These are phyloP conservation scores for Yarrowia sp. DNA, from an alignment of 805 yeast species.

Conservation along the genomic window DNA sequence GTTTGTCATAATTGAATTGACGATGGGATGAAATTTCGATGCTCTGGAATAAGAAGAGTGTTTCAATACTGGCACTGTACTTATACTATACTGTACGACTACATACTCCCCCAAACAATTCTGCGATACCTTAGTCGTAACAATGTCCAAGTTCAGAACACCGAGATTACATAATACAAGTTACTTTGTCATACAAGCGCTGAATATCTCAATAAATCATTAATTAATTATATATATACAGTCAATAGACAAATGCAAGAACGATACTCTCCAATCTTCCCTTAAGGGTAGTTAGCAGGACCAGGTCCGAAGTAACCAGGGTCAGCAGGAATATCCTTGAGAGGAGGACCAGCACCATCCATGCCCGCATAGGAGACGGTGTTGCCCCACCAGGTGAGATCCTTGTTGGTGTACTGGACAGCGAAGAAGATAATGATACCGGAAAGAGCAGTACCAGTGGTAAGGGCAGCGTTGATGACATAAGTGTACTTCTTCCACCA, in stretches of 20 bases:
- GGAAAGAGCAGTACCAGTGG: conserved; percentile 52
- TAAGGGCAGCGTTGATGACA: conserved; percentile 48
- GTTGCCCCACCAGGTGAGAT: conserved; percentile 53
- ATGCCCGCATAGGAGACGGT: conserved; percentile 35
- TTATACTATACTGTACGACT: too few species aligned
- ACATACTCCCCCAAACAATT: too few species aligned
- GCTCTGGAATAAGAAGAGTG: too few species aligned
- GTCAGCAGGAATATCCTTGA: conserved; percentile 26
- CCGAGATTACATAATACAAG: too few species aligned
- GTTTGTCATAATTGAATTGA: too few species aligned
- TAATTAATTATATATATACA: conserved; percentile 2
- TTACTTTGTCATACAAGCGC: too few species aligned
- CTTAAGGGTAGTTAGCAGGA: conserved; percentile 30
- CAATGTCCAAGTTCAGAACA: too few species aligned
- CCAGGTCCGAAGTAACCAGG: conserved; percentile 30
- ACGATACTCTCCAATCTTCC: background rate
- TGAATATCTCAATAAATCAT: background rate
- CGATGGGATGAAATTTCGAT: too few species aligned
- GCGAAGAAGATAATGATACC: conserved; percentile 48
- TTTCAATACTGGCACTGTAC: too few species aligned
- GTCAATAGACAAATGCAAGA: conserved; percentile 10
- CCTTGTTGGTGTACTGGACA: conserved; percentile 41
- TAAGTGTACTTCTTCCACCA: conserved; percentile 59
- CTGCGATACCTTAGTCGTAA: too few species aligned
- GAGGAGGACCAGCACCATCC: conserved; percentile 30